Evolutionary conservation across 495 filamentous ascomycete species (phyloP), one percentile per base, ranked within the genome.

Genomic region (Penicillium pulvis): DNA sequence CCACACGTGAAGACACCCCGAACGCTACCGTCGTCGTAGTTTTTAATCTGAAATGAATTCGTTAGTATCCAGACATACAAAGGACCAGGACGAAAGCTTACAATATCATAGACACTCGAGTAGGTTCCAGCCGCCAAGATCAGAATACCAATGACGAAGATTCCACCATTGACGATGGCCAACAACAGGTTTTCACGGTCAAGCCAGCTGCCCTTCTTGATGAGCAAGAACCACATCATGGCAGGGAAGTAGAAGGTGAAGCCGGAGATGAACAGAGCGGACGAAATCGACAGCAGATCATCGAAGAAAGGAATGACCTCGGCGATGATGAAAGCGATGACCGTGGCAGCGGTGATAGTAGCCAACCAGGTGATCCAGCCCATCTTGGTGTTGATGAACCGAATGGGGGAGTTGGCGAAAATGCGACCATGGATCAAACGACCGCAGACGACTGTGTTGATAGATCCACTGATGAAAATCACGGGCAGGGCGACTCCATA

Each of bases 401-500:
- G 79, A 24, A 79, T 76, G 57, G 83, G 68, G 14, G 79, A 81
- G 68, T 80, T 69, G 35, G 67, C 74, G 62, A 82, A 86, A 20
- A 85, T 61, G 14, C 85, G 79, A 36, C 81, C 81, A 59, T 85
- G 85, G 49, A 90, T 75, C 61, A 88, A 82, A 56, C 85, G 85
- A 23, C 62, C 79, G 28, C 82, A 77, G n/a, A 86, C 83, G 0
- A 79, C 80, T 16, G 80, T 82, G 69, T 86, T 86, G 74, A 87
- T 87, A 31, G 80, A 83, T 16, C 85, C 85, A 41, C 83, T 85
- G 70, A 79, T 87, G 69, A 88, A 87, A 67, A 90, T 86, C 53
- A 91, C 87, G 16, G 90, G 90, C 2, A 89, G 66, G 10, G 88
- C 90, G 51, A 92, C 69, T 8, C 89, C 89, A 61, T 86, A 93